Percentiles rank a stretch among this genome's conserved stretches.
Conservation (phyloP, 805 yeast genomes). For the Candida sphagnicola region DNA sequence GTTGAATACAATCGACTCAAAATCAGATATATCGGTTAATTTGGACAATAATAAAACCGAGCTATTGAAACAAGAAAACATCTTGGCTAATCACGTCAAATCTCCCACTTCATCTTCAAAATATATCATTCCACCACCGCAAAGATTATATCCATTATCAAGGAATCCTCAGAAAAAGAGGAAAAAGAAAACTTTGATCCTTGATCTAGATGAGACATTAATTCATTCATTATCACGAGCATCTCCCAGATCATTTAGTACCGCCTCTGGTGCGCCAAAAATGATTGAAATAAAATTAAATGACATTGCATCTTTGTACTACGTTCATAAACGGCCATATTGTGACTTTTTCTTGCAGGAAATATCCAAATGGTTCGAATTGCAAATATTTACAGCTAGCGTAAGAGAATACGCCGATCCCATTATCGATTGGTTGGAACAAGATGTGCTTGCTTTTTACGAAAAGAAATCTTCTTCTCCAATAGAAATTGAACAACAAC, state of each 20-base stretch:
- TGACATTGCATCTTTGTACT: conserved; percentile 75
- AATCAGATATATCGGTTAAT: conserved; percentile 5
- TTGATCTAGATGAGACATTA: conserved; percentile 91
- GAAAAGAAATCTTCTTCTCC: conserved; percentile 3
- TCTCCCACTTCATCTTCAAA: conserved; percentile 39
- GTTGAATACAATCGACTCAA: conserved; percentile 3
- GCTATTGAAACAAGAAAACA: conserved; percentile 35
- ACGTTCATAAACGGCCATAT: conserved; percentile 87
- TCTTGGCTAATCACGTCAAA: conserved; percentile 37
- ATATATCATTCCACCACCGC: conserved; percentile 45
- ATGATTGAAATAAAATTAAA: conserved; percentile 77
- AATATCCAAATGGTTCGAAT: conserved; percentile 81
- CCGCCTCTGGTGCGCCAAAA: conserved; percentile 38
- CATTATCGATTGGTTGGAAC: conserved; percentile 86
- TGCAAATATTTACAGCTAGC: conserved; percentile 92
- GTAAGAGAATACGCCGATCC: conserved; percentile 97
- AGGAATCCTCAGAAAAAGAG: conserved; percentile 35
- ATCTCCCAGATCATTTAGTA: conserved; percentile 41
- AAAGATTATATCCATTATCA: conserved; percentile 36
- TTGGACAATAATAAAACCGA: conserved; percentile 32
- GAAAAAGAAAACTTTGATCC: conserved; percentile 63
- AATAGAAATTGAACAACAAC: conserved; percentile 3
- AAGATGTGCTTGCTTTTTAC: conserved; percentile 34
- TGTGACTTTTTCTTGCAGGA: conserved; percentile 80
- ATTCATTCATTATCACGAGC: conserved; percentile 84